phyloP scores from a whole-genome alignment of 2,329 filamentous ascomycete genomes.

The Phialocephala sp. region DNA sequence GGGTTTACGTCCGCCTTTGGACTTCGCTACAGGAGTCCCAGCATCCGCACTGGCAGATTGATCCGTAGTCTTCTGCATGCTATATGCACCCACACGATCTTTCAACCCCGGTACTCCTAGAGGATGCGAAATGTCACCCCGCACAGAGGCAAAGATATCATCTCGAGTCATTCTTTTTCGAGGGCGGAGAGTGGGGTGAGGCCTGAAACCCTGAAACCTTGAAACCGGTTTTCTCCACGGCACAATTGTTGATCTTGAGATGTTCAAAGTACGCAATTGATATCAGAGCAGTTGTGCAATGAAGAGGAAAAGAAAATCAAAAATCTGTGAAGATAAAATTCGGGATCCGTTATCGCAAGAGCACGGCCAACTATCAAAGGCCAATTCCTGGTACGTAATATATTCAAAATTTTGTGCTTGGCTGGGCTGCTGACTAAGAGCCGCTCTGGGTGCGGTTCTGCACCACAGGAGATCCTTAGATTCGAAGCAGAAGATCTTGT shows the following conservation, averaged over 20 bases:
- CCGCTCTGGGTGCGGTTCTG: background rate
- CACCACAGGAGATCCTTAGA: background rate
- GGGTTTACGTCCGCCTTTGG: slow-evolving; percentile 30
- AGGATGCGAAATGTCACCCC: slow-evolving; percentile 1
- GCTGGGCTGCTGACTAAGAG: background rate
- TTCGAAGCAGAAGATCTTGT: background rate
- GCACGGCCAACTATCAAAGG: background rate
- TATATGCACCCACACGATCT: slow-evolving; percentile 7
- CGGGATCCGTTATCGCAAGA: background rate
- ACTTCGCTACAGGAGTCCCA: slow-evolving; percentile 13
- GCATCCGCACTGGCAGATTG: slow-evolving; percentile 15
- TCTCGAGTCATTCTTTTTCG: background rate
- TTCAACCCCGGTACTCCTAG: background rate
- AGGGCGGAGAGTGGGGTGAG: background rate
- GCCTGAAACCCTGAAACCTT: background rate
- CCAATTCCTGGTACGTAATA: slow-evolving; percentile 3
- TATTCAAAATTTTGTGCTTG: background rate
- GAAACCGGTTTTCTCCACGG: background rate
- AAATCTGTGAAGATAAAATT: slow-evolving; percentile 6
- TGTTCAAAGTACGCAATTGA: slow-evolving; percentile 5
- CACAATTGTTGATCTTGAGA: background rate
- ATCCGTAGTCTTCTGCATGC: slow-evolving; percentile 3
- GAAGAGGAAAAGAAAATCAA: background rate
- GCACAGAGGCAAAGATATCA: background rate
- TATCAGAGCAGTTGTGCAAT: background rate